phyloP scores from a whole-genome alignment of 192 early-diverging fungal genomes.

The Coemansia sp. region DNA sequence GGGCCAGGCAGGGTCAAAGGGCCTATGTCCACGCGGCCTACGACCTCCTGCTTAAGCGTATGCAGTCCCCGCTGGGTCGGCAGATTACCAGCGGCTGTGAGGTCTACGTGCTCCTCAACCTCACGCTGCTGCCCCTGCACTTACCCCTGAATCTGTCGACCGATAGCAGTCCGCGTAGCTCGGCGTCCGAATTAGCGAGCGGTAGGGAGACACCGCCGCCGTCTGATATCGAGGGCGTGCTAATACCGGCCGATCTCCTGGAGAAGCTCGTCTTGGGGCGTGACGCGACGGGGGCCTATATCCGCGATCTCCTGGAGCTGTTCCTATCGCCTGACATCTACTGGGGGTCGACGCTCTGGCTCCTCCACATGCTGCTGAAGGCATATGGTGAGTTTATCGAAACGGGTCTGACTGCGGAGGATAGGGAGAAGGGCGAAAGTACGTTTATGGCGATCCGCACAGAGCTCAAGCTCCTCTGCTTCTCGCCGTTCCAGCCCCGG shows the following conservation, averaged over 20 bases:
- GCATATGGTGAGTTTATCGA: background rate
- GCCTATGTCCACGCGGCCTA: slow-evolving; percentile 6
- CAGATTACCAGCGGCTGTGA: slow-evolving; percentile 2
- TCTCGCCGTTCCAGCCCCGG: slow-evolving; percentile 17
- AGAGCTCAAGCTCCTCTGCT: slow-evolving; percentile 13
- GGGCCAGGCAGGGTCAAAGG: background rate
- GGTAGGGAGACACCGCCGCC: background rate
- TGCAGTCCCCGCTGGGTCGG: slow-evolving; percentile 20
- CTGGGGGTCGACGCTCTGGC: slow-evolving; percentile 22
- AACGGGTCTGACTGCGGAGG: background rate
- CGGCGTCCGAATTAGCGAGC: background rate
- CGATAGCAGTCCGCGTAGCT: background rate
- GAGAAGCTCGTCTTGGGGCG: background rate
- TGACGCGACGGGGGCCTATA: background rate
- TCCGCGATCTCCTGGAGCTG: background rate
- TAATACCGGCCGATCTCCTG: background rate
- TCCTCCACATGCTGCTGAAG: slow-evolving; percentile 9
- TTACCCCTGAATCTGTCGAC: background rate
- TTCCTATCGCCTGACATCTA: slow-evolving; percentile 11
- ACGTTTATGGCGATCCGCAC: background rate
- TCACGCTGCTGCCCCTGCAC: slow-evolving; percentile 6
- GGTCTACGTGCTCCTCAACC: slow-evolving; percentile 9
- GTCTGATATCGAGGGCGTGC: background rate
- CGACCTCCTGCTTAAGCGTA: slow-evolving; percentile 7
- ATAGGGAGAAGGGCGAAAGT: background rate